Percentiles rank a stretch among this genome's conserved stretches.
Evolutionary conservation across 2,329 filamentous ascomycete genomes (phyloP).

Genomic region (Teratosphaeria viscida): DNA sequence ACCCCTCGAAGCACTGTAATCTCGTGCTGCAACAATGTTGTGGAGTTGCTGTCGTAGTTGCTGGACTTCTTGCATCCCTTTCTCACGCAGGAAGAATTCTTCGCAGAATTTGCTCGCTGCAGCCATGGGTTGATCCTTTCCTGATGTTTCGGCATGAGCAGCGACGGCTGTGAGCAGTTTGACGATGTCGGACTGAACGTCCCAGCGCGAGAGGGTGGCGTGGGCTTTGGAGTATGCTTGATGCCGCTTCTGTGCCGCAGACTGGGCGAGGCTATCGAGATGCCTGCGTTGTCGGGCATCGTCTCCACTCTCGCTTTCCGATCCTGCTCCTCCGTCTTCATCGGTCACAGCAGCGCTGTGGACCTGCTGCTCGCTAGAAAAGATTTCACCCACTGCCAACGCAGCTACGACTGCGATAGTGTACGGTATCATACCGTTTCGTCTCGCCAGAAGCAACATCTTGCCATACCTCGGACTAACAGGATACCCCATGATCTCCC

Average conservation of each 20-base stretch:
- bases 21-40: conserved; percentile 52
- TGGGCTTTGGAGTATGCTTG: conserved; percentile 62
- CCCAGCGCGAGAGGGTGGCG: conserved; percentile 66
- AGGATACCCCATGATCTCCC: conserved; percentile 78
- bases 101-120: conserved; percentile 58
- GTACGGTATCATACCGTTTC: conserved; percentile 72
- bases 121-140: conserved; percentile 32
- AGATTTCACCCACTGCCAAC: conserved; percentile 78
- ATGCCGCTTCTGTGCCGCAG: conserved; percentile 49
- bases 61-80: conserved; percentile 75
- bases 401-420: conserved; percentile 82
- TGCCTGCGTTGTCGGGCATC: conserved; percentile 19
- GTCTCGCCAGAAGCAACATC: conserved; percentile 79
- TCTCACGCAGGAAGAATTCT: conserved; percentile 73
- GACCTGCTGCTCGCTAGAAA: conserved; percentile 70
- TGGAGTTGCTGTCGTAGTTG: conserved; percentile 77
- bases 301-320: conserved; percentile 26
- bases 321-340: conserved; percentile 18
- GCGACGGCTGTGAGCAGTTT: conserved; percentile 84
- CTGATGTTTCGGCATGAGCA: conserved; percentile 66
- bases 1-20: not conserved
- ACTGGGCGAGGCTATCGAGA: conserved; percentile 55
- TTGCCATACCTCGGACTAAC: conserved; percentile 83
- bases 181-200: conserved; percentile 76
- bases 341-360: conserved; percentile 39